Base-by-base conservation (phyloP, 805 yeast genomes). In the Candida succiphila region DNA sequence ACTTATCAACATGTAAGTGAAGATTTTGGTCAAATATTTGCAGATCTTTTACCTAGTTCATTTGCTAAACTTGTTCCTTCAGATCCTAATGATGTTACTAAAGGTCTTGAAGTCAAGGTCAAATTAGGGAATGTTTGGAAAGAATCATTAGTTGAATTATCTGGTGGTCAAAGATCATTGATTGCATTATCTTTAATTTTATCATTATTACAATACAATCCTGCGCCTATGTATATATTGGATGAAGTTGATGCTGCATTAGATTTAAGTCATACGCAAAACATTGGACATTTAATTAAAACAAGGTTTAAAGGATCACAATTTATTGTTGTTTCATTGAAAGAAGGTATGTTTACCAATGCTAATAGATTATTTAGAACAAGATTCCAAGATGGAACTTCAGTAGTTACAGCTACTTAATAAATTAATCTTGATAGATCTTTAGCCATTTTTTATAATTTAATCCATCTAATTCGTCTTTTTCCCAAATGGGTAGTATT, bases 201-300 rank as follows among this genome's bases (percentile, higher is more conserved):
- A 75, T 95, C 97, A 0, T 65, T 92, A 39, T 63, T 92, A 32
- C 95, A 87, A 55, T 89, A 83, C 65, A 85, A 87, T 54, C 99
- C 99, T 5, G 98, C 99, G 2, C 98, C 98, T 7, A 84, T 92
- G 95, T 92, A 92, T 51, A 89, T 92, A 45, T 63, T 92, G 37
- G 98, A 92, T 59, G 98, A 92, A 60, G 96, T 92, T 25, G 98
- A 92, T 61, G 98, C 99, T 1, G 99, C 99, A 1, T 68, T 92
- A 43, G 99, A 92, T 65, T 69, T 89, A 42, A 84, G 94, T 38
- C 99, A 92, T 53, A 92, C 99, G 1, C 97, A 92, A 56, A 92
- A 92, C 49, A 92, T 92, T 49, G 99, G 99, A 4, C 95, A 86
- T 50, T 66, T 92, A 53, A 92, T 92, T 56, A 92, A 89, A 60